Evolutionary conservation across 2,329 filamentous ascomycete genomes (phyloP).

Genomic region (Pyrenochaeta sp.): DNA sequence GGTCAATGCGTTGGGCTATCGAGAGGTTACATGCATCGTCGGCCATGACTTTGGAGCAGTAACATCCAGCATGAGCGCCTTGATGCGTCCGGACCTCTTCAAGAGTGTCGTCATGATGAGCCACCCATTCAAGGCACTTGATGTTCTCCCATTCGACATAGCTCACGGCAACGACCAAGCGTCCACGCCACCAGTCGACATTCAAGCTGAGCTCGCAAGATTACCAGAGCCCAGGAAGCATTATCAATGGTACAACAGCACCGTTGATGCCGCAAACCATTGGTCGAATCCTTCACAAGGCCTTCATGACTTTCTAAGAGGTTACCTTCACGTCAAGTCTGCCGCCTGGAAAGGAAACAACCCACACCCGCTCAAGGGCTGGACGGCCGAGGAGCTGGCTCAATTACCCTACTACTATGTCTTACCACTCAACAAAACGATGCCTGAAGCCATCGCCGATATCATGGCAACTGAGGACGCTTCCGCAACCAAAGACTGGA

Average conservation of each 20-base stretch:
- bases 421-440: constrained; percentile 66
- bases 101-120: constrained; percentile 69
- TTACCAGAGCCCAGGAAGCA: constrained; percentile 69
- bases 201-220: constrained; percentile 65
- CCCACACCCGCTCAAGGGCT: constrained; percentile 62
- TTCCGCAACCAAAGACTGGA: constrained; percentile 61
- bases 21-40: constrained; percentile 65
- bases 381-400: constrained; percentile 65
- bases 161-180: constrained; percentile 41
- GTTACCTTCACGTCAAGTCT: constrained; percentile 74
- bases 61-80: constrained; percentile 65
- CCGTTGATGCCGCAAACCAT: constrained; percentile 55
- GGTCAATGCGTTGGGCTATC: constrained; percentile 68
- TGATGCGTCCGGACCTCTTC: constrained; percentile 72
- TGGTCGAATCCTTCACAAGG: constrained; percentile 61
- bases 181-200: constrained; percentile 47
- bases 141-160: constrained; percentile 59
- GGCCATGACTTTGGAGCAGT: constrained; percentile 75
- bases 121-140: constrained; percentile 68
- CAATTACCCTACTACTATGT: constrained; percentile 74
- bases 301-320: constrained; percentile 68
- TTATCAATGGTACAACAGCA: constrained; percentile 74
- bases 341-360: constrained; percentile 66
- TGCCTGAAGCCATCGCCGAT: constrained; percentile 65
- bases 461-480: constrained; percentile 65